Evolutionary conservation across 2,329 filamentous ascomycete species (phyloP).

Genomic region (Colletotrichum abscissum): DNA sequence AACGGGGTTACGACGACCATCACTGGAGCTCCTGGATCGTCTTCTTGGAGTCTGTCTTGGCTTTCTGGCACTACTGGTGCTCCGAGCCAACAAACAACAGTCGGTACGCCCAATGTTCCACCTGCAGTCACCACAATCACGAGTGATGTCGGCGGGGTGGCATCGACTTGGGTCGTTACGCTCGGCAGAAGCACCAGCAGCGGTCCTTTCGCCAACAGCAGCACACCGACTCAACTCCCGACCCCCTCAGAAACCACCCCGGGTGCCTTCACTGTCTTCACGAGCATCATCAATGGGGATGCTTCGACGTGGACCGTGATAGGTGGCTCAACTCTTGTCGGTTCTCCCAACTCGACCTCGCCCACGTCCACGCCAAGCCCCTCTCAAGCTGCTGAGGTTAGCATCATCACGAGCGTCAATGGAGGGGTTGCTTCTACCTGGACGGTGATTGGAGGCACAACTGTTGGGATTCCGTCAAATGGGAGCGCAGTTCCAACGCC

Average conservation of each 20-base stretch:
- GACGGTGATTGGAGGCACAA: neutral
- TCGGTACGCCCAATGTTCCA: neutral
- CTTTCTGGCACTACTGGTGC: neutral
- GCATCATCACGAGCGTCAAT: neutral
- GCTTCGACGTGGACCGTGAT: neutral
- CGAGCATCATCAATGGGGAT: neutral
- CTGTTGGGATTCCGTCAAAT: neutral
- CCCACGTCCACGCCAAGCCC: neutral
- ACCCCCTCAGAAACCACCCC: neutral
- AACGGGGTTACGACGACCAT: neutral
- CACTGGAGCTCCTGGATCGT: neutral
- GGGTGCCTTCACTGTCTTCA: neutral
- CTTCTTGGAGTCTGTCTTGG: neutral
- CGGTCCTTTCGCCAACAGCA: neutral
- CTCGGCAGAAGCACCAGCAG: neutral
- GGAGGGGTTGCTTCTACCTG: neutral
- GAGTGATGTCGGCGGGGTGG: neutral
- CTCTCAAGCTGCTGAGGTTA: neutral
- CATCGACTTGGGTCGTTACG: slow-evolving; percentile 9
- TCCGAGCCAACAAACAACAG: too few species aligned
- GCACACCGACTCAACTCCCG: neutral
- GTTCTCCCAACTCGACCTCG: neutral
- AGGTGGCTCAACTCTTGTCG: neutral
- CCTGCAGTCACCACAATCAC: neutral
- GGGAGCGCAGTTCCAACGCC: neutral